These are phyloP conservation scores for Hirschioporus abietinus DNA, from an alignment of 768 basidiomycete species.

Conservation along the genomic window DNA sequence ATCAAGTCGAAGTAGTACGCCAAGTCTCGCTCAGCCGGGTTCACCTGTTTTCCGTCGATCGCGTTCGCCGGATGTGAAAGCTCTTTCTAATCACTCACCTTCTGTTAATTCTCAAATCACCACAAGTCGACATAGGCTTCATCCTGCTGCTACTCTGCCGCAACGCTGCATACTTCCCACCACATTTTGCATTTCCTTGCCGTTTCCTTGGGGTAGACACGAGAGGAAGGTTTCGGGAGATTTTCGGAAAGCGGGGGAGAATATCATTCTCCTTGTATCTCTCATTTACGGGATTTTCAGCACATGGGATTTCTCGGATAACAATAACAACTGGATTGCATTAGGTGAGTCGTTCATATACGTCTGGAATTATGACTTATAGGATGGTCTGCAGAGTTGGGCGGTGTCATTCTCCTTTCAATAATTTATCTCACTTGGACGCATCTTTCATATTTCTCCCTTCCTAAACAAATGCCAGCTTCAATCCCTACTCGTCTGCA, in stretches of 20 bases:
- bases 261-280: conserved; percentile 57
- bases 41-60: not conserved
- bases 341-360: conserved; percentile 35
- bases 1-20: not conserved
- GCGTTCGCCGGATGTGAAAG: not conserved
- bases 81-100: not conserved
- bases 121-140: not conserved
- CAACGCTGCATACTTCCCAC: conserved; percentile 41
- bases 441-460: conserved; percentile 40
- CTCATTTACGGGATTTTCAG: conserved; percentile 50
- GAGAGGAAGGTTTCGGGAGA: conserved; percentile 53
- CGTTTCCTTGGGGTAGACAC: conserved; percentile 35
- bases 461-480: conserved; percentile 17
- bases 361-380: not conserved
- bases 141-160: conserved; percentile 9
- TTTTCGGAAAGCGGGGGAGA: conserved; percentile 57
- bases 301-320: conserved; percentile 31
- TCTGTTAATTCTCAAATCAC: not conserved
- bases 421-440: conserved; percentile 59
- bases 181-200: conserved; percentile 38
- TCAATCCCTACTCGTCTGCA: conserved; percentile 13
- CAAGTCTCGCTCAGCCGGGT: not conserved
- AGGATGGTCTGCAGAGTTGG: conserved; percentile 42
- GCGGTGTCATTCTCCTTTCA: conserved; percentile 46
- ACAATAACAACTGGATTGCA: conserved; percentile 38